Base-by-base conservation (phyloP, 2,329 filamentous ascomycete genomes). In the Colletotrichum limetticola region DNA sequence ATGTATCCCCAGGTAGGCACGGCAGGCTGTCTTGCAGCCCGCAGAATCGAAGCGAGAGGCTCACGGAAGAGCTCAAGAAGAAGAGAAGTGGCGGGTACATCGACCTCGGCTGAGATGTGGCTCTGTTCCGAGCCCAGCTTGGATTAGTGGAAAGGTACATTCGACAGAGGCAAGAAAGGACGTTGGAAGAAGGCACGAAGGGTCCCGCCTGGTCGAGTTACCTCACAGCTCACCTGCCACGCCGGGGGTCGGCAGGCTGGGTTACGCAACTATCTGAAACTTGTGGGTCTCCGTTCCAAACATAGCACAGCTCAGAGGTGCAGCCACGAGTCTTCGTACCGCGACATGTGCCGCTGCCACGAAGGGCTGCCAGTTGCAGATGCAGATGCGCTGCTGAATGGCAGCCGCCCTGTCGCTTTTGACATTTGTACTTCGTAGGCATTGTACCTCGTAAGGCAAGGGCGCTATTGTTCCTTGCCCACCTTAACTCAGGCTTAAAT, bases 201-300 rank as follows among this genome's bases (percentile, higher is more conserved):
- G 42, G 42, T 49, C 32, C 32, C 32, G 32, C 12, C 42, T 49
- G 42, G 42, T 49, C 42, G 42, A 49, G 42, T n/a, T 49, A 49
- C 37, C 12, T 42, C 16, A 49, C 61, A 26, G 46, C 42, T 53
- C 63, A 66, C 24, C 63, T 58, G 67, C 61, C 59, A 60, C 42
- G 55, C 53, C 37, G 61, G 67, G 28, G 67, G 28, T 70, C 60
- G 55, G 67, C 67, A 46, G 61, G 37, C 30, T 59, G 61, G 61
- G 61, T 70, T 71, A 73, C 71, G 60, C 71, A 73, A 71, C 32
- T 64, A 53, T 61, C 61, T 73, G 71, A 71, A 71, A 73, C 71
- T 58, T 66, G 56, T 71, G 71, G 61, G 35, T 26, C 67, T 5
- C 22, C 62, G 61, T 73, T 73, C 71, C 71, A 73, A 73, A 73